Evolutionary conservation across 129 eudicot genomes (phyloP), one percentile per base, ranked within the genome.

Genomic region (Saposhnikovia divaricata): DNA sequence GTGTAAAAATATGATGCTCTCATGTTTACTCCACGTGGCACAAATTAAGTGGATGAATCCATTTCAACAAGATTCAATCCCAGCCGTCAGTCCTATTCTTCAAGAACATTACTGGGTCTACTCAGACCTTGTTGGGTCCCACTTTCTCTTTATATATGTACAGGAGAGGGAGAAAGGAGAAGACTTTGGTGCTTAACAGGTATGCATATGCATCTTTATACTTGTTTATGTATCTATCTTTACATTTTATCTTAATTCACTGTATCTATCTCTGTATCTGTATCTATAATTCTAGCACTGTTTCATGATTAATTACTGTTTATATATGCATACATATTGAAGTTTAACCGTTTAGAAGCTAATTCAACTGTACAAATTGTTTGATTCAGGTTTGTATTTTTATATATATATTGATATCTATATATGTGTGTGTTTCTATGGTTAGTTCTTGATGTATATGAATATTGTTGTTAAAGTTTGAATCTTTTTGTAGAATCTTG

Each of bases 171-270:
- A 55, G 1, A 21, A 55, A 8, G 28, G 27, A 55, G 65, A 55
- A 55, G 65, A 55, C 65, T 55, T 55, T 55, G 65, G 65, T 55
- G 65, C 65, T 55, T 6, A 55, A 55, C 65, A 55, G 65, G 65
- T 55, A 55, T 55, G 65, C 63, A 53, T 15, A 51, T 48, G 8
- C 19, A 51, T 51, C 50, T 46, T 48, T 48, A 14, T 48, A 48
- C 21, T 40, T 40, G 6, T 1, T 47, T 48, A 4, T 21, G 7
- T 55, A 21, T 53, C 61, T 34, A 34, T 34, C 37, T 34, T n/a
- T n/a, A n/a, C 65, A 55, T 21, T 55, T 55, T 21, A 55, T 55
- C 12, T 21, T 7, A 55, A 55, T 55, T 21, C 11, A 55, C 27
- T 55, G 61, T 53, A 18, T 53, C 61, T 34, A 34, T 34, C 37